Conservation (phyloP, 805 yeast species). For the Candida corydali region DNA sequence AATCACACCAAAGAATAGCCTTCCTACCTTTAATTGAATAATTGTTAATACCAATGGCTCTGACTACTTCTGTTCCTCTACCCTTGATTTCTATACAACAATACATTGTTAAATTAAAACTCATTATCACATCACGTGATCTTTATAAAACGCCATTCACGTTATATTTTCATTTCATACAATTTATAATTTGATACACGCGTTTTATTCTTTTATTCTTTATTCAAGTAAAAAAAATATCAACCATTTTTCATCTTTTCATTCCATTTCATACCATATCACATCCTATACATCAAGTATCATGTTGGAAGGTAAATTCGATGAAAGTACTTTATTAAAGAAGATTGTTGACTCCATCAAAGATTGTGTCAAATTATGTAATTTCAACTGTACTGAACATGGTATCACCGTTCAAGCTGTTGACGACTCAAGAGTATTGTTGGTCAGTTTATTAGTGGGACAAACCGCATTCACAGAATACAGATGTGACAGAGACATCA, state of each 20-base stretch:
- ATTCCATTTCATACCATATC: background rate
- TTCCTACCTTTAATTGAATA: conserved; percentile 30
- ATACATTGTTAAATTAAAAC: no score
- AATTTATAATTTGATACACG: no score
- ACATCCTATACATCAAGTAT: conserved; percentile 1
- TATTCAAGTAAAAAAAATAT: no score
- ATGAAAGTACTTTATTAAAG: conserved; percentile 86
- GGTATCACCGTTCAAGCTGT: conserved; percentile 97
- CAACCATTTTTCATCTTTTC: background rate
- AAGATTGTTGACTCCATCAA: conserved; percentile 90
- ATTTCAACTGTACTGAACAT: conserved; percentile 92
- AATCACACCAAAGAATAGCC: conserved; percentile 44
- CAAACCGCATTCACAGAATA: conserved; percentile 84
- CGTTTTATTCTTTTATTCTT: background rate
- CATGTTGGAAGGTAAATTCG: conserved; percentile 97
- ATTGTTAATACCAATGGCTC: no score
- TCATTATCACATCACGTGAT: no score
- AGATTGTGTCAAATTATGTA: conserved; percentile 92
- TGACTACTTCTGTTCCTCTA: no score
- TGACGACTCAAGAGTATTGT: conserved; percentile 92
- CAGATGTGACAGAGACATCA: conserved; percentile 92
- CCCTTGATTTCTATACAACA: no score
- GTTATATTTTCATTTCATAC: no score
- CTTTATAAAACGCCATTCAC: no score
- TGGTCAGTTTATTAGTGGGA: conserved; percentile 84